phyloP scores from a whole-genome alignment of 1,284 basidiomycete species.

The Kalmanozyma brasiliensis region DNA sequence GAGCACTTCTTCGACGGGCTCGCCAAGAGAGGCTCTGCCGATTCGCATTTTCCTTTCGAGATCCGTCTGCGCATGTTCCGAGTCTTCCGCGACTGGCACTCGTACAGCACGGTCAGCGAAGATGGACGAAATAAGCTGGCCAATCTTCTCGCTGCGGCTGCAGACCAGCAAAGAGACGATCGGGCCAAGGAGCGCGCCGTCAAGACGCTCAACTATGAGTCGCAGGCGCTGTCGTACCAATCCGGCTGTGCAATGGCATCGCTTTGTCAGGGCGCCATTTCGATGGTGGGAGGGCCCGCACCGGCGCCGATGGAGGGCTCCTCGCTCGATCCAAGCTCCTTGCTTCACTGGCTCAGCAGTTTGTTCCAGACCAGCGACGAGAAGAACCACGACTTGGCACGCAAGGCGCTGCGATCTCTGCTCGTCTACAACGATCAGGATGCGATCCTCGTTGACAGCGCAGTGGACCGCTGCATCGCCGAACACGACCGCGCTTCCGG shows the following conservation, averaged over 20 bases:
- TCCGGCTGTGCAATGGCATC: conserved; percentile 78
- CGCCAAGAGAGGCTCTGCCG: conserved; percentile 77
- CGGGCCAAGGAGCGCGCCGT: conserved; percentile 65
- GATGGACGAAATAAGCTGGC: conserved; percentile 79
- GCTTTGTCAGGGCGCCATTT: conserved; percentile 70
- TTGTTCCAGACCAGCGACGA: conserved; percentile 69
- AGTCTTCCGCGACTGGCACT: conserved; percentile 93
- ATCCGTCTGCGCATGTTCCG: conserved; percentile 84
- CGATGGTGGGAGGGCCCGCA: conserved; percentile 75
- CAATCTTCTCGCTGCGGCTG: conserved; percentile 79
- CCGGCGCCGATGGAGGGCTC: conserved; percentile 82
- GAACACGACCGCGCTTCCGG: conserved; percentile 70
- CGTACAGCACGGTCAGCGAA: conserved; percentile 81
- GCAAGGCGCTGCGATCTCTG: conserved; percentile 80
- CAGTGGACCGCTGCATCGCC: conserved; percentile 79
- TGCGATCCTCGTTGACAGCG: conserved; percentile 76
- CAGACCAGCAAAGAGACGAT: conserved; percentile 70
- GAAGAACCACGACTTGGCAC: conserved; percentile 69
- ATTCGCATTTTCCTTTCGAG: conserved; percentile 80
- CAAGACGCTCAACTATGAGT: conserved; percentile 73
- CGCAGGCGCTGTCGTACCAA: conserved; percentile 76
- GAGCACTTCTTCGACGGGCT: conserved; percentile 85
- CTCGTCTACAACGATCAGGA: conserved; percentile 76
- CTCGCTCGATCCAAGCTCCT: conserved; percentile 68
- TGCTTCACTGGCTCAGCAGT: conserved; percentile 70